Base-by-base conservation (phyloP, 2,329 filamentous ascomycete species). In the Intubia oerlemansii region DNA sequence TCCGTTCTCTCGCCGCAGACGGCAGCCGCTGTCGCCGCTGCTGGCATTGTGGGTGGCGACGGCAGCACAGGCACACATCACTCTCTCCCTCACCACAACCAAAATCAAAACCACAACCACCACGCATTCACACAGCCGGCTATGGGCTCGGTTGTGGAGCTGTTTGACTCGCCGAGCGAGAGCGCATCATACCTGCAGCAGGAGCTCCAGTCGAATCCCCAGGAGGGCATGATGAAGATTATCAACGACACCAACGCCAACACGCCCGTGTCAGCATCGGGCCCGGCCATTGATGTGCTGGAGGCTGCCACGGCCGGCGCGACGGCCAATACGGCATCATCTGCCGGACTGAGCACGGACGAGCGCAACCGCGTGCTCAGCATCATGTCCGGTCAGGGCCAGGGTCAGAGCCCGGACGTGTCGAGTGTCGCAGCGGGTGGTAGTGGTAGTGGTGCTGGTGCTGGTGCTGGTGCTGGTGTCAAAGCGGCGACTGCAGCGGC, bases 141-240 rank as follows among this genome's bases (percentile, higher is more conserved):
- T 34, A 59, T 56, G 49, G 63, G 56, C 14, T 60, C 60, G 4
- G 59, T 74, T 10, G 71, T 67, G 16, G 68, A 74, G 44, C 52
- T 74, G 10, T 54, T 62, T 20, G 68, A 74, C 32, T 50, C 51
- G 1, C 54, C 60, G 0, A 48, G 52, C 3, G 51, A 56, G 4
- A 54, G 63, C 14, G 51, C 48, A 6, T 62, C 48, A 6, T 62
- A 50, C 30, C 50, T 69, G 3, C 58, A 62, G 17, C 56, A 62
- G 19, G 63, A 71, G 40, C 53, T 68, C 5, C 57, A 64, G 42
- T 47, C 50, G n/a, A 63, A 62, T 32, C 62, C 63, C 1, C 64
- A 65, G 32, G 63, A 67, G 40, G 57, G 58, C 28, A 69, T 71
- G 58, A 67, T 73, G 60, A 66, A 60, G 40, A 59, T 74, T 18